Conservation (phyloP, 352 stramenopile species). For the Phytophthora parvispora region DNA sequence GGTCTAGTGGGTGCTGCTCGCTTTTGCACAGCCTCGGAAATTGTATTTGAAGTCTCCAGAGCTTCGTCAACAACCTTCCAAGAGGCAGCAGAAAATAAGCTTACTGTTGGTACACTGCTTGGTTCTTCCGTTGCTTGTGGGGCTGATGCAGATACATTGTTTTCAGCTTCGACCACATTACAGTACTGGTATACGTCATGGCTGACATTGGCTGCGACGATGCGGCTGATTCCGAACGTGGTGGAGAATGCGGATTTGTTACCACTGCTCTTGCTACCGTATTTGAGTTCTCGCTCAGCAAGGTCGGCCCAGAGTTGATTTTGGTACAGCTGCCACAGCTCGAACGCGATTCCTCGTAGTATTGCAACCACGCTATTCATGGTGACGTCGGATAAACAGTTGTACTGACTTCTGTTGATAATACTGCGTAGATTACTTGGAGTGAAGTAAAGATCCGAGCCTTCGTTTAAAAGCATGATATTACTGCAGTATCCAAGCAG, state of each 20-base stretch:
- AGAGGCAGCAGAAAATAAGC: constrained; percentile 59
- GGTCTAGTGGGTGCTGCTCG: constrained; percentile 10
- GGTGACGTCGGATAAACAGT: constrained; percentile 16
- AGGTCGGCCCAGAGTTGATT: constrained; percentile 81
- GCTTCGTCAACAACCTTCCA: constrained; percentile 78
- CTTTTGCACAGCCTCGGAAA: constrained; percentile 1
- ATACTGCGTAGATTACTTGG: constrained; percentile 15
- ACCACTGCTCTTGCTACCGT: constrained; percentile 56
- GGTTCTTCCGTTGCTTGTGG: constrained; percentile 8
- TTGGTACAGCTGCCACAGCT: constrained; percentile 84
- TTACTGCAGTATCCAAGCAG: constrained; percentile 64
- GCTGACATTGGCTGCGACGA: constrained; percentile 68
- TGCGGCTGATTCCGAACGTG: constrained; percentile 60
- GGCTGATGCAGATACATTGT: background rate
- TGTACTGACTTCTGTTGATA: background rate
- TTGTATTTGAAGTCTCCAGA: constrained; percentile 18
- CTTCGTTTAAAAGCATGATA: constrained; percentile 76
- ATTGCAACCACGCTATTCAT: constrained; percentile 36
- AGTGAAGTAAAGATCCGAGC: constrained; percentile 70
- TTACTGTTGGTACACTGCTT: constrained; percentile 22
- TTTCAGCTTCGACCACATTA: constrained; percentile 9
- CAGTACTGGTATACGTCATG: constrained; percentile 55
- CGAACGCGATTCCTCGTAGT: constrained; percentile 57
- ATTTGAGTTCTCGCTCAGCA: constrained; percentile 66
- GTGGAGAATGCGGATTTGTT: constrained; percentile 58